Evolutionary conservation across 805 yeast species (phyloP).

Genomic region (Yarrowia hollandica): DNA sequence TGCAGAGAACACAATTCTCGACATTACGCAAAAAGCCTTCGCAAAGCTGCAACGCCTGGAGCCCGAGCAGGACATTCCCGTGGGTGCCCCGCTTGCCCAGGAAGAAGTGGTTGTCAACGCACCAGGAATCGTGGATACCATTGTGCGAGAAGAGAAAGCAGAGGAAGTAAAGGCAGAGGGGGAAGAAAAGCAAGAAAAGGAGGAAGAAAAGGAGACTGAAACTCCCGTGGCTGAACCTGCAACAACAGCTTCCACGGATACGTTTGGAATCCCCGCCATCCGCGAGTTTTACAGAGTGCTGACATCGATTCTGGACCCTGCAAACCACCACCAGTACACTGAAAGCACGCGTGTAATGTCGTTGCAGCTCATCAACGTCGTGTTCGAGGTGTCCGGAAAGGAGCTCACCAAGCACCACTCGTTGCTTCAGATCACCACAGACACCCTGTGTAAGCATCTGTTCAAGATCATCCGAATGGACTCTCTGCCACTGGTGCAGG

Average conservation of each 20-base stretch:
- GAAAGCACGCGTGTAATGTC: constrained; percentile 87
- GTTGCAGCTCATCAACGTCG: constrained; percentile 67
- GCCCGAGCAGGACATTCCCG: constrained; percentile 46
- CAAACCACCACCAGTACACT: constrained; percentile 78
- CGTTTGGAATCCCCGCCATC: constrained; percentile 70
- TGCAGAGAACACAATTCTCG: constrained; percentile 77
- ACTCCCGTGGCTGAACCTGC: too few relatives aligned
- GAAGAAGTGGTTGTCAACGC: constrained; percentile 31
- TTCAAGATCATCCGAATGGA: constrained; percentile 77
- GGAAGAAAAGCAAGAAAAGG: not conserved
- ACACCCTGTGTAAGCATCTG: constrained; percentile 81
- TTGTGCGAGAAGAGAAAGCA: not conserved
- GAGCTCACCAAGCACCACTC: constrained; percentile 61
- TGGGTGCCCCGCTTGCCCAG: constrained; percentile 42
- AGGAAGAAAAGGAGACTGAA: not conserved
- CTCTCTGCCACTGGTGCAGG: constrained; percentile 68
- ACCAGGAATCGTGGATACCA: constrained; percentile 2
- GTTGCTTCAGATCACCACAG: constrained; percentile 66
- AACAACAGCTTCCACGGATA: constrained; percentile 38
- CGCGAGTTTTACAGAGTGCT: constrained; percentile 75
- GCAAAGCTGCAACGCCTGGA: constrained; percentile 57
- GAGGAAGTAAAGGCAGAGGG: not conserved
- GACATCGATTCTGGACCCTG: constrained; percentile 77
- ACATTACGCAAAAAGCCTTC: constrained; percentile 70
- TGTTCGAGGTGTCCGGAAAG: constrained; percentile 79